A percentile compares a stretch with the other conserved stretches of the same genome.
These are phyloP conservation scores for Backusella macrospora DNA, from an alignment of 192 early-diverging fungal species.

Conservation along the genomic window DNA sequence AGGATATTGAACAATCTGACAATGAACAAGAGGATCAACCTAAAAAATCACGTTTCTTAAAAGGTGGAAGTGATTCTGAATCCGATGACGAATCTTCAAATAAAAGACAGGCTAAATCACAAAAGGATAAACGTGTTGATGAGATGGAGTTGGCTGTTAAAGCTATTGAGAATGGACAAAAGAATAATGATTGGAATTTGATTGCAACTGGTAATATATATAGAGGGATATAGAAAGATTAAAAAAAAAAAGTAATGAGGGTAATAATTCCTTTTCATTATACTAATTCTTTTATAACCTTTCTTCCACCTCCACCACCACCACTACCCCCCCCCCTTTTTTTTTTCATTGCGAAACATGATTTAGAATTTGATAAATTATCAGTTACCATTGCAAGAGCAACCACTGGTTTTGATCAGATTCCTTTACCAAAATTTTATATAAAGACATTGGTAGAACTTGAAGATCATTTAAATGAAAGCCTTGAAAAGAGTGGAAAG, in stretches of 20 bases:
- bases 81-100: conserved; percentile 65
- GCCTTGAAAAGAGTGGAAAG: conserved; percentile 55
- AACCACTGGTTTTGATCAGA: conserved; percentile 51
- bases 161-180: conserved; percentile 70
- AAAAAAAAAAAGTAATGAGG: too few species aligned
- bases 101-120: conserved; percentile 75
- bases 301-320: too few species aligned
- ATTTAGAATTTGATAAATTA: conserved; percentile 87
- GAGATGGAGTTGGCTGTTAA: conserved; percentile 71
- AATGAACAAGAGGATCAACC: conserved; percentile 45
- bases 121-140: conserved; percentile 85
- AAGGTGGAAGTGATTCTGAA: conserved; percentile 42
- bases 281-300: conserved; percentile 1
- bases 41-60: conserved; percentile 43
- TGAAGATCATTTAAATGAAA: conserved; percentile 75
- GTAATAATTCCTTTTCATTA: neutral
- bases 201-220: conserved; percentile 81
- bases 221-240: too few species aligned
- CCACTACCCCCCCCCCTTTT: too few species aligned
- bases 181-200: conserved; percentile 89
- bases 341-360: conserved; percentile 15
- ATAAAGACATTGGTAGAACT: conserved; percentile 71
- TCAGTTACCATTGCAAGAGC: conserved; percentile 67
- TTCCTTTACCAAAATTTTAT: conserved; percentile 66
- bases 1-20: conserved; percentile 24